Conservation (phyloP, 306 rosid genomes). For the Vicia sativa region DNA sequence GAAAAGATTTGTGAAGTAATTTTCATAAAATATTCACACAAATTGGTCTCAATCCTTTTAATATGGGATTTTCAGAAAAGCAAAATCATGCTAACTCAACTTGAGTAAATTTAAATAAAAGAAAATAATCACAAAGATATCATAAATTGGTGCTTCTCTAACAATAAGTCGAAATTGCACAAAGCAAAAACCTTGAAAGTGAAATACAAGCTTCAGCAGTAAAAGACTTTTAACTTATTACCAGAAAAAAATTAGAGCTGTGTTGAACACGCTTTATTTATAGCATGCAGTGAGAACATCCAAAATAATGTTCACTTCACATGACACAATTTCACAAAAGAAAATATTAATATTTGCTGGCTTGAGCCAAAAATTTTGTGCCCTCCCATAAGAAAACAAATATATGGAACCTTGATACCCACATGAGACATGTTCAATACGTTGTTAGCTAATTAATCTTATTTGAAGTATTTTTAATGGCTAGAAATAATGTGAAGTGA, state of each 20-base stretch:
- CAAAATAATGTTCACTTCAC: neutral
- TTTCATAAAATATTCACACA: slow-evolving; percentile 17
- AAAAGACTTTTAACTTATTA: neutral
- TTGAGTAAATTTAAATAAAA: slow-evolving; percentile 21
- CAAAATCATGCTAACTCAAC: neutral
- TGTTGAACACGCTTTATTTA: slow-evolving; percentile 16
- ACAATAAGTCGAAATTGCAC: slow-evolving; percentile 18
- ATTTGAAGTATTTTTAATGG: slow-evolving; percentile 8
- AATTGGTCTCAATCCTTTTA: slow-evolving; percentile 16
- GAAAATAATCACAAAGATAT: slow-evolving; percentile 14
- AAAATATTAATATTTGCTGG: neutral
- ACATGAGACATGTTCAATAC: slow-evolving; percentile 6
- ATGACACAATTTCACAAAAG: neutral
- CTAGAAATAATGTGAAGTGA: slow-evolving; percentile 3
- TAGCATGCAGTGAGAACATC: slow-evolving; percentile 2
- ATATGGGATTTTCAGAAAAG: slow-evolving; percentile 23
- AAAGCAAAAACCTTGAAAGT: slow-evolving; percentile 22
- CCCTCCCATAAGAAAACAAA: slow-evolving; percentile 7
- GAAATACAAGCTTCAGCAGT: slow-evolving; percentile 20
- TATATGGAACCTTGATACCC: slow-evolving; percentile 5
- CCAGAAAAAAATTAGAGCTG: neutral
- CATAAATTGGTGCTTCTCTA: slow-evolving; percentile 15
- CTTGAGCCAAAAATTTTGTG: neutral
- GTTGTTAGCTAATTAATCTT: slow-evolving; percentile 10
- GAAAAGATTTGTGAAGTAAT: slow-evolving; percentile 7